phyloP scores from a whole-genome alignment of 2,329 filamentous ascomycete species.

The Metarhizium humberi region DNA sequence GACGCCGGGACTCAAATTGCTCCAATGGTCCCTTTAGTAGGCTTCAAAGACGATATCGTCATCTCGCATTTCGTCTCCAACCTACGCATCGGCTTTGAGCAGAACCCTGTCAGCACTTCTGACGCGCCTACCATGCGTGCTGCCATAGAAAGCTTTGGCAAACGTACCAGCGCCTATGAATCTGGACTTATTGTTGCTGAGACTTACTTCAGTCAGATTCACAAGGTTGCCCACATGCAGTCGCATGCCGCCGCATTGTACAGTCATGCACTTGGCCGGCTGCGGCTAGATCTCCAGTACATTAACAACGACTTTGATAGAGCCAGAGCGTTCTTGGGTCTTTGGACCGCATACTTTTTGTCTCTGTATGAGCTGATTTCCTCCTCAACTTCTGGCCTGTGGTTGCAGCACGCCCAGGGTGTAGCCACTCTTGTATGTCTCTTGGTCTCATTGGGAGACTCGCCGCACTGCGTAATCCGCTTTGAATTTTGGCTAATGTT shows the following conservation, averaged over 20 bases:
- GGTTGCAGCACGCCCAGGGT: constrained; percentile 4
- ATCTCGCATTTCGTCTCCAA: constrained; percentile 7
- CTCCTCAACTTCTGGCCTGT: constrained; percentile 1
- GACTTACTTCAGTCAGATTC: constrained; percentile 6
- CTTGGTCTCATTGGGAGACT: neutral
- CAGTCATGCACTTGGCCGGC: neutral
- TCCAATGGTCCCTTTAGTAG: neutral
- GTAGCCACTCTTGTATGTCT: constrained; percentile 2
- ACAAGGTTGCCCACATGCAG: constrained; percentile 4
- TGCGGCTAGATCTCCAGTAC: constrained; percentile 5
- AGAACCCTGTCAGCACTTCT: neutral
- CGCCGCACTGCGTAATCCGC: neutral
- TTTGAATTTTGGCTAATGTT: neutral
- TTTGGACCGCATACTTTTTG: constrained; percentile 7
- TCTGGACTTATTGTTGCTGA: constrained; percentile 8
- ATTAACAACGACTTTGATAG: neutral
- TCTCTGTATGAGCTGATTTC: constrained; percentile 9
- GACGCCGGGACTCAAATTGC: neutral
- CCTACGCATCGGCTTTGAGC: constrained; percentile 1
- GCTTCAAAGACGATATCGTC: constrained; percentile 8
- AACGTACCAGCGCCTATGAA: constrained; percentile 6
- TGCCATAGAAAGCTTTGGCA: constrained; percentile 4
- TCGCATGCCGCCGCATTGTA: constrained; percentile 6
- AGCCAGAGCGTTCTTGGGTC: constrained; percentile 6
- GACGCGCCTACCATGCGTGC: constrained; percentile 8